Evolutionary conservation across 257 asterid species (phyloP).

Genomic region (Solanum neorickii): DNA sequence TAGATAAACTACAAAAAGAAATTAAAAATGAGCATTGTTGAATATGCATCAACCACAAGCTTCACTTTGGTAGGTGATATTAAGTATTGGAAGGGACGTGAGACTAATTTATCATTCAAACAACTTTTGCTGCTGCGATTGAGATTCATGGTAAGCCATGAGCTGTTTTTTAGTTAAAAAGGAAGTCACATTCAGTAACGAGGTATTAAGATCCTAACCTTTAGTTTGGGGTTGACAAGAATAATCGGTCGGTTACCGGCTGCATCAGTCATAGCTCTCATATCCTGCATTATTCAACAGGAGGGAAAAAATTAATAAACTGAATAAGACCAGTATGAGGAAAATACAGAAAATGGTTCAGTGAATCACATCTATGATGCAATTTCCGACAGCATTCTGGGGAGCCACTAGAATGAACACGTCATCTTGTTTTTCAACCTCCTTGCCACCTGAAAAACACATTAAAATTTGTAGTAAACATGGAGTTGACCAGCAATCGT

Average conservation of each 20-base stretch:
- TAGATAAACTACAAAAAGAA: background rate
- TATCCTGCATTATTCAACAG: constrained; percentile 45
- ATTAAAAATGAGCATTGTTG: fast-evolving
- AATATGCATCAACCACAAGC: background rate
- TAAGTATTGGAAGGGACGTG: background rate
- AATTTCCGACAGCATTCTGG: constrained; percentile 93
- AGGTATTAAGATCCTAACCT: constrained; percentile 28
- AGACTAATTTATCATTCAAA: background rate
- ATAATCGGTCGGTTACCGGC: constrained; percentile 81
- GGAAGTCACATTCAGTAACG: background rate
- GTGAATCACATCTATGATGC: constrained; percentile 69
- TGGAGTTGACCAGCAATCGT: background rate
- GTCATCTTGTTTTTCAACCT: constrained; percentile 86
- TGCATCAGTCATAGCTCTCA: constrained; percentile 90
- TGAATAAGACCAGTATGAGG: background rate
- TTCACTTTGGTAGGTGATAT: background rate
- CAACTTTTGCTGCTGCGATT: background rate
- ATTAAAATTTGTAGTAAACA: background rate
- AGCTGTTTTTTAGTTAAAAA: background rate
- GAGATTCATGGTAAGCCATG: background rate
- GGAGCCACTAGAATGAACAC: constrained; percentile 91
- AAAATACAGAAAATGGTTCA: background rate
- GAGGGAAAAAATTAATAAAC: background rate
- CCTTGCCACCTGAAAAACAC: constrained; percentile 60
- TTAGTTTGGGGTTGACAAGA: constrained; percentile 70